These are phyloP conservation scores for Rhodotorula sp. DNA, from an alignment of 1,284 basidiomycete species.

Conservation along the genomic window DNA sequence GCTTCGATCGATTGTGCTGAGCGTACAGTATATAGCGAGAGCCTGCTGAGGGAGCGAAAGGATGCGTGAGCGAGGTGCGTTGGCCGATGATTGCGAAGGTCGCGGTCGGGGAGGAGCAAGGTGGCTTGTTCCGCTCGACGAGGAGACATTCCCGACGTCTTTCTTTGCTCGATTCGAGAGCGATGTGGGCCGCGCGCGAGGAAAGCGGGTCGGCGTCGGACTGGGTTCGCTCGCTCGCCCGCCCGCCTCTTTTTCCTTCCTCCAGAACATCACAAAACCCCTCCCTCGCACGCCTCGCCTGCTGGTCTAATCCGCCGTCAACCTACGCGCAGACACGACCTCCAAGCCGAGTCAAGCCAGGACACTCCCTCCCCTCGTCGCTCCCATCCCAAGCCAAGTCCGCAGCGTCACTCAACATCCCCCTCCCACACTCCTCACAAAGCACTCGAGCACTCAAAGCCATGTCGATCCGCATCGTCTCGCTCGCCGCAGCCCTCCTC, in stretches of 20 bases:
- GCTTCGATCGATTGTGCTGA: too few relatives aligned
- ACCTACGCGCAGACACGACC: slow-evolving; percentile 2
- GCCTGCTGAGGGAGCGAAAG: too few relatives aligned
- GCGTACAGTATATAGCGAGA: too few relatives aligned
- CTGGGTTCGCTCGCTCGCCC: too few relatives aligned
- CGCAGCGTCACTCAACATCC: slow-evolving; percentile 6
- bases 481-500: slow-evolving; percentile 12
- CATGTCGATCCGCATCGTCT: slow-evolving; percentile 3
- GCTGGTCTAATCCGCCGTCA: slow-evolving; percentile 3
- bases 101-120: too few relatives aligned
- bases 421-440: background rate
- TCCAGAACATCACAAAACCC: slow-evolving; percentile 8
- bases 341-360: background rate
- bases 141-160: too few relatives aligned
- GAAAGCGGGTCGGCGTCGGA: too few relatives aligned
- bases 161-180: too few relatives aligned
- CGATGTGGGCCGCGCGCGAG: too few relatives aligned
- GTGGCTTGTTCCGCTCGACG: too few relatives aligned
- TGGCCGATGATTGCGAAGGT: too few relatives aligned
- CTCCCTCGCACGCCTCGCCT: background rate
- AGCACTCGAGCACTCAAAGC: background rate
- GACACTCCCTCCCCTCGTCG: background rate
- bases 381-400: slow-evolving; percentile 3
- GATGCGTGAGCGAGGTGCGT: too few relatives aligned
- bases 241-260: background rate